These are phyloP conservation scores for Brasenia schreberi DNA, from an alignment of 164 flowering plant genomes.

Conservation along the genomic window DNA sequence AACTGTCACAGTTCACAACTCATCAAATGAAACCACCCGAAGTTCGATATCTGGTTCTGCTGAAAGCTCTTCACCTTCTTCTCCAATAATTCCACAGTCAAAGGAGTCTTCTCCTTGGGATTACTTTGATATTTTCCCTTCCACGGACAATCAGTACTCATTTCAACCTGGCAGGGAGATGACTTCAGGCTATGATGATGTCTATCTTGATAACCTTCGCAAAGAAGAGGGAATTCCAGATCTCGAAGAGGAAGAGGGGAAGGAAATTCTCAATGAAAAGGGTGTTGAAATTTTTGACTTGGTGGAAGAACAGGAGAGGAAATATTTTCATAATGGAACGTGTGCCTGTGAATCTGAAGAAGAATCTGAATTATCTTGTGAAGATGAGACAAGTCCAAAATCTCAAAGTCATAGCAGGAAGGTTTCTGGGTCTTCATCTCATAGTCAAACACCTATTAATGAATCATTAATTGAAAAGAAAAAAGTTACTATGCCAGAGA, in stretches of 20 bases:
- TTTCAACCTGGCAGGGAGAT: conserved; percentile 30
- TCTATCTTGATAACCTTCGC: conserved; percentile 22
- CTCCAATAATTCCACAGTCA: conserved; percentile 18
- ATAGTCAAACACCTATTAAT: not conserved
- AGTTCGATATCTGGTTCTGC: conserved; percentile 27
- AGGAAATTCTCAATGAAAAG: conserved; percentile 20
- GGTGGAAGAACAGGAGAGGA: conserved; percentile 33
- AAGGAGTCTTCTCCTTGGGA: conserved; percentile 65
- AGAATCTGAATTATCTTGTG: conserved; percentile 5
- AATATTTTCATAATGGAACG: conserved; percentile 16
- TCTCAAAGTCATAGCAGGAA: conserved; percentile 1
- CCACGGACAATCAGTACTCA: conserved; percentile 47
- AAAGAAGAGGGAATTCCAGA: conserved; percentile 57
- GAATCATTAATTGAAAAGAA: not conserved
- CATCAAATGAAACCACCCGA: conserved; percentile 37
- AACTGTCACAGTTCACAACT: conserved; percentile 26
- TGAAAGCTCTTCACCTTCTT: conserved; percentile 30
- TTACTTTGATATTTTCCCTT: conserved; percentile 52
- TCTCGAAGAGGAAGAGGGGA: conserved; percentile 46
- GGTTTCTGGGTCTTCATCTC: not conserved
- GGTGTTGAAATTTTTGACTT: conserved; percentile 24
- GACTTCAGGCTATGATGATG: conserved; percentile 24
- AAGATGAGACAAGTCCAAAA: not conserved
- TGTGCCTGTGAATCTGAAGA: conserved; percentile 17
- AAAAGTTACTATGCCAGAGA: not conserved